Percentiles rank a stretch among this genome's conserved stretches.
These are phyloP conservation scores for Clonostachys rosea DNA, from an alignment of 2,329 filamentous ascomycete species.

Conservation along the genomic window DNA sequence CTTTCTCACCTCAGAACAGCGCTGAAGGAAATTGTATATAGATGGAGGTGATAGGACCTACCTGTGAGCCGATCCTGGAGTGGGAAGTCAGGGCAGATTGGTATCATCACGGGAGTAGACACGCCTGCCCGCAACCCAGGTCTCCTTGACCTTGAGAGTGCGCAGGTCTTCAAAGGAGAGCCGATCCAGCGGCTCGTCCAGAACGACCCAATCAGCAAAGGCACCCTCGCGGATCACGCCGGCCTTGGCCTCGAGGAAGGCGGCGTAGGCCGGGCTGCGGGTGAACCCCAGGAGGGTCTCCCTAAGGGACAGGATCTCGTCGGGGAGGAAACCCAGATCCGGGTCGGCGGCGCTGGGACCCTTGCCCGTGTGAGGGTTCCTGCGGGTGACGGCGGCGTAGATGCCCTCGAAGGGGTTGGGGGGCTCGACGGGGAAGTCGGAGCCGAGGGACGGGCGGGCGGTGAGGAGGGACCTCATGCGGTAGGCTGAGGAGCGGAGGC, in stretches of 20 bases:
- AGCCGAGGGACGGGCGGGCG: conserved; percentile 53
- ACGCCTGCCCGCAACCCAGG: conserved; percentile 58
- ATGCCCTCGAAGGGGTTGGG: conserved; percentile 64
- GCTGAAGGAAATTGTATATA: background rate
- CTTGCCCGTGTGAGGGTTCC: conserved; percentile 50
- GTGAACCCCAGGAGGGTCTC: conserved; percentile 62
- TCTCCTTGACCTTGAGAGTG: conserved; percentile 54
- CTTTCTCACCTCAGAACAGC: background rate
- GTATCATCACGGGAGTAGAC: conserved; percentile 28
- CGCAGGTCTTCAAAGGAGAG: conserved; percentile 48
- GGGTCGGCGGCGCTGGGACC: conserved; percentile 35
- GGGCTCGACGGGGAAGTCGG: conserved; percentile 69
- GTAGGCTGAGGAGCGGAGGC: conserved; percentile 55
- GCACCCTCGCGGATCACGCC: conserved; percentile 56
- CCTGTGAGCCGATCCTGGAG: background rate
- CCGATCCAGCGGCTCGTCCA: conserved; percentile 51
- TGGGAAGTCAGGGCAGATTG: no score
- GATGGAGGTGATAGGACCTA: background rate
- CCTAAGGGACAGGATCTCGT: conserved; percentile 53
- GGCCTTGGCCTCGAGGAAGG: conserved; percentile 52
- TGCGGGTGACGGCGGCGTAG: conserved; percentile 61
- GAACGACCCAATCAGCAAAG: conserved; percentile 67
- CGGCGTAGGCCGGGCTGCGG: conserved; percentile 50
- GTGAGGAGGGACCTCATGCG: conserved; percentile 59
- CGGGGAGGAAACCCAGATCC: conserved; percentile 48